Conservation (phyloP, 169 alveolate species). For the Plasmodium billcollinsi region DNA sequence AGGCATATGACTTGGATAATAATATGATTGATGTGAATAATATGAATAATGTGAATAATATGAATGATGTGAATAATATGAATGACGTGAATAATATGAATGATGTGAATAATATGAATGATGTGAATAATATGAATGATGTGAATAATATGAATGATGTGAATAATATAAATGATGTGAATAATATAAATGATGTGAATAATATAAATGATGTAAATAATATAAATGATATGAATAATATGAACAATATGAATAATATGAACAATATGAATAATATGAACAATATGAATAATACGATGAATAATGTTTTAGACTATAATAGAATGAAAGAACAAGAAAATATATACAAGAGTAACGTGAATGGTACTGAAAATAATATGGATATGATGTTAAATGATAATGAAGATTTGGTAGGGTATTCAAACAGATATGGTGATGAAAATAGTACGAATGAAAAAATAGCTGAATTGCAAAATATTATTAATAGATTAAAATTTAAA, state of each 20-base stretch:
- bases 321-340: constrained; percentile 14
- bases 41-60: neutral
- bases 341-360: constrained; percentile 3
- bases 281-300: neutral
- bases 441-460: constrained; percentile 19
- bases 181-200: neutral
- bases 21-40: neutral
- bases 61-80: neutral
- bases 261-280: constrained; percentile 10
- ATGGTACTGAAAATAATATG: constrained; percentile 16
- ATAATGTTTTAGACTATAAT: constrained; percentile 1
- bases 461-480: constrained; percentile 32
- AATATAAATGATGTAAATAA: neutral
- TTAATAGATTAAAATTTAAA: constrained; percentile 46
- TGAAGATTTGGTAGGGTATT: constrained; percentile 24
- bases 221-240: too few relatives aligned
- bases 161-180: neutral
- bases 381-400: constrained; percentile 26
- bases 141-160: constrained; percentile 4
- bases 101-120: neutral
- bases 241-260: too few relatives aligned
- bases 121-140: neutral
- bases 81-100: neutral
- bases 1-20: neutral
- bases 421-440: neutral